Conservation (phyloP, 108 stramenopile species). For the Fistulifera solaris region DNA sequence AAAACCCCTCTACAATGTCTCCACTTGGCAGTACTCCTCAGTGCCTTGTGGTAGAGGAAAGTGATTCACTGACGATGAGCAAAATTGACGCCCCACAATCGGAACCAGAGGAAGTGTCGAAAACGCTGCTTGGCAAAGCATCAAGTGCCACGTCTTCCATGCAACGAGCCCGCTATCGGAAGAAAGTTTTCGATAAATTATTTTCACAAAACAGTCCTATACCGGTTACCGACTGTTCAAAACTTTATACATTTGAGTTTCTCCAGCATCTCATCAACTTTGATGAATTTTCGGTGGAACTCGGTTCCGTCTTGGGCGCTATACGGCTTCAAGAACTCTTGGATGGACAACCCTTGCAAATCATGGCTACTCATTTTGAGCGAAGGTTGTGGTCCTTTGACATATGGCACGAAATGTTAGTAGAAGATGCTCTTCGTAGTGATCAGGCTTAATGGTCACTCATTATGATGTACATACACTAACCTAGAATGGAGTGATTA, state of each 20-base stretch:
- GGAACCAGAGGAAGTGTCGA: constrained; percentile 17
- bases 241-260: constrained; percentile 80
- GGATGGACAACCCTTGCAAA: constrained; percentile 63
- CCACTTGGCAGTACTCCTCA: constrained; percentile 78
- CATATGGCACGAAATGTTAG: constrained; percentile 57
- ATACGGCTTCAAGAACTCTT: constrained; percentile 40
- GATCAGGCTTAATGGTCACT: too few species aligned
- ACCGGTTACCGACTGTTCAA: constrained; percentile 28
- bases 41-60: constrained; percentile 29
- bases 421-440: constrained; percentile 20
- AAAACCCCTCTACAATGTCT: constrained; percentile 42
- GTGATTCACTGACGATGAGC: constrained; percentile 10
- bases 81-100: constrained; percentile 16
- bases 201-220: constrained; percentile 15
- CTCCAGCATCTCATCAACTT: constrained; percentile 78
- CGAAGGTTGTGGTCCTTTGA: constrained; percentile 66
- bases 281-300: constrained; percentile 57
- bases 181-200: constrained; percentile 60
- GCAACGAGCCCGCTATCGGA: constrained; percentile 42
- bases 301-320: constrained; percentile 52
- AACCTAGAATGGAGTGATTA: too few species aligned
- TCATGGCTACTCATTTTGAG: constrained; percentile 25
- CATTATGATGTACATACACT: too few species aligned
- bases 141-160: constrained; percentile 27
- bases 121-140: constrained; percentile 30